These are phyloP conservation scores for Pyrenopolyporus hunteri DNA, from an alignment of 495 filamentous ascomycete species.

Conservation along the genomic window DNA sequence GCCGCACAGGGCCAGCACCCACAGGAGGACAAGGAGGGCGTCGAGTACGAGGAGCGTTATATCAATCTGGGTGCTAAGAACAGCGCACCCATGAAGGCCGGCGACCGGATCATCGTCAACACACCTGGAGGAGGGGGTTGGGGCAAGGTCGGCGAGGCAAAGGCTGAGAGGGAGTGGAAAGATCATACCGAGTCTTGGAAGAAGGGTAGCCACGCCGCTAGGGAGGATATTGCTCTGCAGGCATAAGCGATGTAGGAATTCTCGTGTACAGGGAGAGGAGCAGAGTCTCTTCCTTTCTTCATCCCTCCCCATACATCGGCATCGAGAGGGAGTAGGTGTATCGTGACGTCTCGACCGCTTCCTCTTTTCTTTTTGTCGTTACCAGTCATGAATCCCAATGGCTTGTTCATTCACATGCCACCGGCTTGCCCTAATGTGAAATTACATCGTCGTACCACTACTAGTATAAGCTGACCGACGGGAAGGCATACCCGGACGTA, in stretches of 20 bases:
- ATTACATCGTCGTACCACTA: background rate
- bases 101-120: conserved; percentile 79
- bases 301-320: background rate
- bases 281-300: background rate
- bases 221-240: conserved; percentile 60
- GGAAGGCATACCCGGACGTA: too few species aligned
- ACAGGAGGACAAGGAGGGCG: conserved; percentile 39
- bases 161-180: conserved; percentile 43
- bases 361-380: background rate
- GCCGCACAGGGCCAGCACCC: conserved; percentile 39
- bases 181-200: conserved; percentile 67
- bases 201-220: conserved; percentile 63
- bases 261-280: background rate
- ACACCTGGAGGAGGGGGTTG: conserved; percentile 79
- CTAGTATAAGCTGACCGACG: background rate
- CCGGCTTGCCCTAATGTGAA: background rate
- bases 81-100: conserved; percentile 81
- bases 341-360: background rate
- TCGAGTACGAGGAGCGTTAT: conserved; percentile 64
- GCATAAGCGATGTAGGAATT: conserved; percentile 37
- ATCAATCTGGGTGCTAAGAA: conserved; percentile 95
- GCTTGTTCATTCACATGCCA: background rate
- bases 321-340: conserved; percentile 11
- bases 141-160: conserved; percentile 65
- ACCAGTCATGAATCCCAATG: background rate